These are phyloP conservation scores for Ramaria rubella DNA, from an alignment of 768 basidiomycete genomes.

Conservation along the genomic window DNA sequence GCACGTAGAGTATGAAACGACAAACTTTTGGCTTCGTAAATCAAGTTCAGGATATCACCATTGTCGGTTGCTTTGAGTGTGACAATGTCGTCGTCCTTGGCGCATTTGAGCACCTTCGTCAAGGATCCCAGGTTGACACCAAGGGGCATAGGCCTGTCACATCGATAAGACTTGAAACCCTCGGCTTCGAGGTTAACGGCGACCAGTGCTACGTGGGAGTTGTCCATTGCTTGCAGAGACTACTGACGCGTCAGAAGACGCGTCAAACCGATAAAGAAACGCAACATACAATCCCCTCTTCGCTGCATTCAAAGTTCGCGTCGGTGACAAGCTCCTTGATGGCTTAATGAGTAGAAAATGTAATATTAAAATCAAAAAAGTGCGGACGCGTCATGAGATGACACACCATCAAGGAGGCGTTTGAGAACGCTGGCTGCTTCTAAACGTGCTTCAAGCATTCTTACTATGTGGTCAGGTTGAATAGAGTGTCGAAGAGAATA, in stretches of 20 bases:
- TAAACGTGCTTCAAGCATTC: slow-evolving; percentile 89
- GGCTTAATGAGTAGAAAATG: slow-evolving; percentile 39
- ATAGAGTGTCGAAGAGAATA: neutral
- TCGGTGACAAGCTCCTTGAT: slow-evolving; percentile 97
- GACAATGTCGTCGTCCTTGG: slow-evolving; percentile 91
- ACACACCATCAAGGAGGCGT: slow-evolving; percentile 85
- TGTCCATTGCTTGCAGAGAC: slow-evolving; percentile 98
- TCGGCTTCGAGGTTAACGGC: slow-evolving; percentile 71
- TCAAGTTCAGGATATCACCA: slow-evolving; percentile 78
- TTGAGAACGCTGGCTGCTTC: slow-evolving; percentile 84
- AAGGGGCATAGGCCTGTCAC: slow-evolving; percentile 90
- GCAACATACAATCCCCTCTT: slow-evolving; percentile 76
- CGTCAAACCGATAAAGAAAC: neutral
- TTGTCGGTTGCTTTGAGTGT: slow-evolving; percentile 89
- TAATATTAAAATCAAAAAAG: neutral
- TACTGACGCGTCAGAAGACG: slow-evolving; percentile 20
- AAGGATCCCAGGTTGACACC: slow-evolving; percentile 83
- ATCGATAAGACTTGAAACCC: slow-evolving; percentile 85
- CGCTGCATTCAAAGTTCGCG: slow-evolving; percentile 95
- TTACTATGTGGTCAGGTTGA: neutral
- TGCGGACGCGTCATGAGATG: neutral
- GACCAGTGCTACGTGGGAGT: slow-evolving; percentile 97
- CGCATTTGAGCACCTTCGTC: slow-evolving; percentile 94
- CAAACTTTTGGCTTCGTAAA: slow-evolving; percentile 86
- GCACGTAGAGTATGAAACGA: slow-evolving; percentile 15